Evolutionary conservation across 768 basidiomycete species (phyloP).

Genomic region (Roridomyces roridus): DNA sequence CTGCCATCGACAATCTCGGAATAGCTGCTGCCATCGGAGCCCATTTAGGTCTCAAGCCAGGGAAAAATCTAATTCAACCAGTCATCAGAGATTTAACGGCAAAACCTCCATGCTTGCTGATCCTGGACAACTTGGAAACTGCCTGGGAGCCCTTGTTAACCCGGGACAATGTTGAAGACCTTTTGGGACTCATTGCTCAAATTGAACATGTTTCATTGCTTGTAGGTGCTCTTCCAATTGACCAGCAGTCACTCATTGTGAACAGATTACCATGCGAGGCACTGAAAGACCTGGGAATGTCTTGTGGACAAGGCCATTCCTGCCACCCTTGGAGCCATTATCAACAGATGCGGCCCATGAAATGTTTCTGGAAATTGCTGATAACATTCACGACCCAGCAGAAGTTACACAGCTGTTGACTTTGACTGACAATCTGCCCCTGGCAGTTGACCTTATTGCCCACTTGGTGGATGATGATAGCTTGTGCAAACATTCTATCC

Average conservation of each 20-base stretch:
- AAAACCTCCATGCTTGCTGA: neutral
- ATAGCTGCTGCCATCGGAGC: neutral
- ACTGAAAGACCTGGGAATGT: too few species aligned
- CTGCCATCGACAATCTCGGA: neutral
- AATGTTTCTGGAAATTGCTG: constrained; percentile 7
- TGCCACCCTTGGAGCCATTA: neutral
- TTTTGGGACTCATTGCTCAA: too few species aligned
- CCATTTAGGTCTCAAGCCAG: neutral
- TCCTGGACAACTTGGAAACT: too few species aligned
- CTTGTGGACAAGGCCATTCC: neutral
- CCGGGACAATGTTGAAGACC: too few species aligned
- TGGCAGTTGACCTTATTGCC: too few species aligned
- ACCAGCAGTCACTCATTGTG: too few species aligned
- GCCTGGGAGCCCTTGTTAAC: too few species aligned
- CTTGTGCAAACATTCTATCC: neutral
- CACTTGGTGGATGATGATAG: constrained; percentile 2
- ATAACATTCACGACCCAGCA: neutral
- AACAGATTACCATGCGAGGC: constrained; percentile 13
- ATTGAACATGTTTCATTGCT: neutral
- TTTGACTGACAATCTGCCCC: constrained; percentile 7
- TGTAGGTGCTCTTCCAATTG: neutral
- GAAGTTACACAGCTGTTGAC: neutral
- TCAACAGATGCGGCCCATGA: neutral
- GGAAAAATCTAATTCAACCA: neutral
- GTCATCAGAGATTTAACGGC: neutral